Percentiles rank a stretch among this genome's conserved stretches.
Evolutionary conservation across 148 eudicot genomes (phyloP).

Genomic region (Rhododendron molle): DNA sequence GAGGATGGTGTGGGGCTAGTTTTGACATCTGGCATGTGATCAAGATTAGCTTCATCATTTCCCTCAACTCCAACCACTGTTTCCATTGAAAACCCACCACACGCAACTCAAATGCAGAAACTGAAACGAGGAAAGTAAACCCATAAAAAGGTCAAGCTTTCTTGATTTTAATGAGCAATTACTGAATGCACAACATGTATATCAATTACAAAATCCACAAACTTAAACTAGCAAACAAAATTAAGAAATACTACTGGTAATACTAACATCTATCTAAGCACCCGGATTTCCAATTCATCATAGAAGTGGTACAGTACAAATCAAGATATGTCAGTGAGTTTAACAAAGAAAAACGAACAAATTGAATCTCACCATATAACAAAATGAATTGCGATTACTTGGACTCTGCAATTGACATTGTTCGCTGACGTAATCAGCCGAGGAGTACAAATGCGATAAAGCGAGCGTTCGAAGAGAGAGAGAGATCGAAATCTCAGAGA

Average conservation of each 20-base stretch:
- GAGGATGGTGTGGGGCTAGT: constrained; percentile 23
- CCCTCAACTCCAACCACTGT: constrained; percentile 36
- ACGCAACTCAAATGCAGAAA: constrained; percentile 32
- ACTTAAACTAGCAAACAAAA: neutral
- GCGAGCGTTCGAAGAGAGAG: neutral
- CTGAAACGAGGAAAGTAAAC: constrained; percentile 25
- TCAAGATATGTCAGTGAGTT: neutral
- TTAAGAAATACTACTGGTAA: neutral
- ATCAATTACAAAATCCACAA: neutral
- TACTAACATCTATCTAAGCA: neutral
- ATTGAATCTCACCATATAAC: constrained; percentile 8
- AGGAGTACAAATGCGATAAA: neutral
- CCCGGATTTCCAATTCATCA: neutral
- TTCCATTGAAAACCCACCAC: constrained; percentile 52
- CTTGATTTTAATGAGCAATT: neutral
- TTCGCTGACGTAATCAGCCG: neutral
- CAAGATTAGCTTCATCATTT: constrained; percentile 30
- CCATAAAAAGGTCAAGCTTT: neutral
- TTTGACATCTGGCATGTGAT: constrained; percentile 19
- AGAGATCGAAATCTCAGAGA: no score
- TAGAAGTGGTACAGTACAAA: neutral
- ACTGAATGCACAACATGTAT: neutral
- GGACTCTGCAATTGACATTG: neutral
- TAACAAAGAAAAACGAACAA: neutral
- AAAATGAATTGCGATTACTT: neutral